Percentiles rank a stretch among this genome's conserved stretches.
Conservation (phyloP, 352 stramenopile species). For the Globisporangium takayamanum region DNA sequence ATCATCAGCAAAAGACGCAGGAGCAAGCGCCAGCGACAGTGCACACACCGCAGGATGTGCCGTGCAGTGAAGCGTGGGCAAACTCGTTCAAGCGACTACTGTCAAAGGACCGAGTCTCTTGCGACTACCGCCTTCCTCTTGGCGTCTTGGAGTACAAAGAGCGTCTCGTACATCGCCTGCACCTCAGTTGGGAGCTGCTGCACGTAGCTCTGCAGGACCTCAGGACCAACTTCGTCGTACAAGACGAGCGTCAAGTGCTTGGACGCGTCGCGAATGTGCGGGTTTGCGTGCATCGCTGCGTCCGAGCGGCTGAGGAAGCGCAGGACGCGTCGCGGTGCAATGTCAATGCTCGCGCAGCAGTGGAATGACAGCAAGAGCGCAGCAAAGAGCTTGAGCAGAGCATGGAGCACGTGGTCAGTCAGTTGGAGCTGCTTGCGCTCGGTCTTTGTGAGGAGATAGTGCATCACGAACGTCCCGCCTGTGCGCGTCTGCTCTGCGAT, state of each 20-base stretch:
- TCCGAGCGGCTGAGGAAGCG: conserved; percentile 24
- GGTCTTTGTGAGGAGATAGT: conserved; percentile 24
- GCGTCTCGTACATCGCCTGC: conserved; percentile 4
- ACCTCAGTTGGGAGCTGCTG: background rate
- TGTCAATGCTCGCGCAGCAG: conserved; percentile 42
- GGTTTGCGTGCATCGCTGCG: conserved; percentile 28
- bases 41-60: conserved; percentile 11
- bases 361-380: conserved; percentile 34
- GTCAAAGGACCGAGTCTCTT: too few relatives aligned
- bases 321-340: conserved; percentile 32
- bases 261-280: conserved; percentile 31
- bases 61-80: background rate
- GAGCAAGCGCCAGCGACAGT: conserved; percentile 5
- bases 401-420: conserved; percentile 25
- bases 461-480: conserved; percentile 33
- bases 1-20: background rate
- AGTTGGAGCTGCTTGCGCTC: conserved; percentile 15
- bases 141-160: conserved; percentile 3
- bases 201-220: conserved; percentile 15
- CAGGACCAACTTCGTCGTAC: conserved; percentile 25
- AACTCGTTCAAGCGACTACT: background rate
- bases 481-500: conserved; percentile 28
- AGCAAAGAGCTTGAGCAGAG: conserved; percentile 34
- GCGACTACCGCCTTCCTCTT: background rate
- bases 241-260: conserved; percentile 31